phyloP scores from a whole-genome alignment of 257 asterid genomes.

The Paraleonurus japonicus region DNA sequence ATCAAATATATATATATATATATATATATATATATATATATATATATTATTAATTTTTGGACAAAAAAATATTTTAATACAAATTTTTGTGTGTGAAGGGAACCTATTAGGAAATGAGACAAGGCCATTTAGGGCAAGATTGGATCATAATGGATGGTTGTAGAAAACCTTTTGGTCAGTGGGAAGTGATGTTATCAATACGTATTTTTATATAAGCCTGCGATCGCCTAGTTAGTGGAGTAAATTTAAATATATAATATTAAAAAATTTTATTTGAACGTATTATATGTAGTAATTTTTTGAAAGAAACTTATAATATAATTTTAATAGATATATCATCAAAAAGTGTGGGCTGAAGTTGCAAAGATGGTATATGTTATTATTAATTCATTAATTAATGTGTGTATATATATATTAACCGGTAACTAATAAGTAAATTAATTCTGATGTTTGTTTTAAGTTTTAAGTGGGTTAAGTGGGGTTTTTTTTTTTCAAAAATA shows the following conservation, averaged over 20 bases:
- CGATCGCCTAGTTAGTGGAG: not conserved
- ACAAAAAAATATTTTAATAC: too few relatives aligned
- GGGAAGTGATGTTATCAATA: conserved; percentile 42
- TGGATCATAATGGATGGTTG: conserved; percentile 19
- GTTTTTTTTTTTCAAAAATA: too few relatives aligned
- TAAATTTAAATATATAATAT: not conserved
- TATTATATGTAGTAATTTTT: too few relatives aligned
- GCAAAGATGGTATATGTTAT: not conserved
- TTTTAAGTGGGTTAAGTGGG: too few relatives aligned
- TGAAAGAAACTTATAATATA: too few relatives aligned
- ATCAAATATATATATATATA: too few relatives aligned
- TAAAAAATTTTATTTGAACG: too few relatives aligned
- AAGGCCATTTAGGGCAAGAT: not conserved
- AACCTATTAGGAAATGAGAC: conserved; percentile 6
- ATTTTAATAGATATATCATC: not conserved
- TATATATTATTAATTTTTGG: too few relatives aligned
- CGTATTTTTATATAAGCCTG: conserved; percentile 32
- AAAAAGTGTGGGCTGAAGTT: conserved; percentile 1
- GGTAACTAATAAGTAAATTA: not conserved
- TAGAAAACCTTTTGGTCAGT: conserved; percentile 5
- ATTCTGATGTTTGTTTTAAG: too few relatives aligned
- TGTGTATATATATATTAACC: not conserved
- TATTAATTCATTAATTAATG: not conserved
- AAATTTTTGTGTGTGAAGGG: conserved; percentile 20
- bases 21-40: too few relatives aligned